Base-by-base conservation (phyloP, 1,284 basidiomycete genomes). In the Chalciporus piperatoides region DNA sequence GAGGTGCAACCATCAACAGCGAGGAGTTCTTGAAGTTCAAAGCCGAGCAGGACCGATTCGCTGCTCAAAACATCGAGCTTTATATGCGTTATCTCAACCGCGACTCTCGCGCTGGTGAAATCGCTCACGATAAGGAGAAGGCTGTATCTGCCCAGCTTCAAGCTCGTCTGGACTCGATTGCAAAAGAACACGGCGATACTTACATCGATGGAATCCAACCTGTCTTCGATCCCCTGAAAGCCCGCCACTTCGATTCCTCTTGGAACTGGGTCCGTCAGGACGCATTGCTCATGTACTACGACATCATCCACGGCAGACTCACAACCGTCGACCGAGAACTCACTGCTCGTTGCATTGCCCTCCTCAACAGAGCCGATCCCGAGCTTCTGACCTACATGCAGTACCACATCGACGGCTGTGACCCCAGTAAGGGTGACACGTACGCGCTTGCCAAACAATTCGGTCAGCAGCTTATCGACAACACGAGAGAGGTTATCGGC, bases 201-300 rank as follows among this genome's bases (percentile, higher is more conserved):
- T 99, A 99, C 72, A 77, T 97, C 56, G 90, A 97, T 51, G 96
- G 96, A 41, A 97, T 99, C 58, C 84, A 94, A 66, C 95, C 96
- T 14, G 79, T 82, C 51, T 99, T 99, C 73, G 91, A 95, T 62
- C 86, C 91, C 3, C 78, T 96, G 67, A 99, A 99, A 72, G 96
- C 95, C 15, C 90, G 97, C 44, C 92, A 90, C 66, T 99, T 99
- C 75, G 94, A 97, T 68, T 97, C 94, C 9, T 93, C 89, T 10
- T 99, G 96, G 96, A 99, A 99, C 70, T 99, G 96, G 97, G 94
- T 91, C 45, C 86, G 96, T 58, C 94, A 97, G 72, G 93, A 96
- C 57, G 92, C 94, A 23, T 78, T 98, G 36, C 76, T 91, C 53
- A 92, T 98, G 89, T 98, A 88, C 75, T 97, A 95, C 73, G 95